phyloP scores from a whole-genome alignment of 2,329 filamentous ascomycete species.

The Zalaria obscura region DNA sequence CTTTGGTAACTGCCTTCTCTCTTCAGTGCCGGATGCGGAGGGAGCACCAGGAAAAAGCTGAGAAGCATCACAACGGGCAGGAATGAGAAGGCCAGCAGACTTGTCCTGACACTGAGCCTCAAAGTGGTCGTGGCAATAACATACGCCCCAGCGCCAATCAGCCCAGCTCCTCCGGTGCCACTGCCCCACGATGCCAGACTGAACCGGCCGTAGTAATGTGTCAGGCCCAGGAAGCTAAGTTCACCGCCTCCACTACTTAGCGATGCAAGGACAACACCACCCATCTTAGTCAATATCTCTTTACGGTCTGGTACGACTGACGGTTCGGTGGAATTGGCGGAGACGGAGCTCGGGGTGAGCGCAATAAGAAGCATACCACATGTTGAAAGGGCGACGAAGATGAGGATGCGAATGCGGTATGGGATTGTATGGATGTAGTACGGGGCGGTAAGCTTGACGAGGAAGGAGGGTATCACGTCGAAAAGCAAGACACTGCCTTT shows the following conservation, averaged over 20 bases:
- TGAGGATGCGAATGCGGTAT: conserved; percentile 59
- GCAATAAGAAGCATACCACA: conserved; percentile 82
- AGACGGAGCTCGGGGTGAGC: conserved; percentile 45
- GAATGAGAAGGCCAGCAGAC: conserved; percentile 63
- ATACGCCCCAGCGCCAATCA: conserved; percentile 79
- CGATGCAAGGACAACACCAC: conserved; percentile 73
- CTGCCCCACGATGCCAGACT: conserved; percentile 85
- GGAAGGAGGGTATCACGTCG: conserved; percentile 80
- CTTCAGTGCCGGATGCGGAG: conserved; percentile 40
- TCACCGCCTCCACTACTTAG: conserved; percentile 78
- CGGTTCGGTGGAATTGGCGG: conserved; percentile 9
- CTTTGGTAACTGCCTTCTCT: conserved; percentile 39
- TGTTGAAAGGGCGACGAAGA: conserved; percentile 64
- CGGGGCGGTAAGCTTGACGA: conserved; percentile 75
- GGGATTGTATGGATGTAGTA: conserved; percentile 87
- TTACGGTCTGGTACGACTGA: conserved; percentile 15
- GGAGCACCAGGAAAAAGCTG: conserved; percentile 74
- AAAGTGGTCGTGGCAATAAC: conserved; percentile 72
- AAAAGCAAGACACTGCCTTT: conserved; percentile 89
- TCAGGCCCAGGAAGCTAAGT: conserved; percentile 78
- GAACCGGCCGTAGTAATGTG: conserved; percentile 82
- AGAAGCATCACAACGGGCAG: conserved; percentile 71
- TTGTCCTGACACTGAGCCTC: conserved; percentile 57
- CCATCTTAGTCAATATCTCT: conserved; percentile 59
- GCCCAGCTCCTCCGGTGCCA: conserved; percentile 76